Evolutionary conservation across 306 rosid species (phyloP).

Genomic region (Hippophae gyantsensis): DNA sequence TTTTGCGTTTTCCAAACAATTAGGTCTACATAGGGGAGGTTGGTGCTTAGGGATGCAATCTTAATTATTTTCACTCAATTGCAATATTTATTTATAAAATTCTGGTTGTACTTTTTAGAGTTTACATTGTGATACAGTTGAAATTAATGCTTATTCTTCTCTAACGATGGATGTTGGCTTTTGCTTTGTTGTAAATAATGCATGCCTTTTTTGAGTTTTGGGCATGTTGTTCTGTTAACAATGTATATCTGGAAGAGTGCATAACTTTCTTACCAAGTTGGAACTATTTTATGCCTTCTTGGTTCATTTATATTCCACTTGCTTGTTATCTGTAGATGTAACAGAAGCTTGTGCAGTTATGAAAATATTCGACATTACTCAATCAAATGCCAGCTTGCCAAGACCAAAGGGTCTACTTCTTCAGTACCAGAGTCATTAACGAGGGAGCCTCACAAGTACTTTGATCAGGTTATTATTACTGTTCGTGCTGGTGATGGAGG

Average conservation of each 20-base stretch:
- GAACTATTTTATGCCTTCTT: background rate
- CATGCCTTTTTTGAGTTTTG: background rate
- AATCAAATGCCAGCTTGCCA: constrained; percentile 29
- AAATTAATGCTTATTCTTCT: too few relatives aligned
- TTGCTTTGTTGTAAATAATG: background rate
- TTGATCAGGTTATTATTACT: constrained; percentile 70
- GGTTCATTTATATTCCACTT: background rate
- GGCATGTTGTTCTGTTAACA: too few relatives aligned
- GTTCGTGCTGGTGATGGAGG: constrained; percentile 93
- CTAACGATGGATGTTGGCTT: too few relatives aligned
- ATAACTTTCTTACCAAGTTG: background rate
- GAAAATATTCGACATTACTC: constrained; percentile 5
- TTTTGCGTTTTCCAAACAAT: too few relatives aligned
- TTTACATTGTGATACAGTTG: too few relatives aligned
- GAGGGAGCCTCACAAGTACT: constrained; percentile 76
- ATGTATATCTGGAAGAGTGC: too few relatives aligned
- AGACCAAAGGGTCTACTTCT: constrained; percentile 21
- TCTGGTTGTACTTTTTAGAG: too few relatives aligned
- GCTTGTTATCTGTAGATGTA: constrained; percentile 12
- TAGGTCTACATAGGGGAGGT: too few relatives aligned
- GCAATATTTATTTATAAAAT: too few relatives aligned
- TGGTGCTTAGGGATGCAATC: too few relatives aligned
- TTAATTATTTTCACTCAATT: too few relatives aligned
- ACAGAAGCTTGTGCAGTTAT: background rate
- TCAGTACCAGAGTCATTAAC: constrained; percentile 17